Evolutionary conservation across 163 green algal species (phyloP).

Genomic region (Scenedesmus sp.): DNA sequence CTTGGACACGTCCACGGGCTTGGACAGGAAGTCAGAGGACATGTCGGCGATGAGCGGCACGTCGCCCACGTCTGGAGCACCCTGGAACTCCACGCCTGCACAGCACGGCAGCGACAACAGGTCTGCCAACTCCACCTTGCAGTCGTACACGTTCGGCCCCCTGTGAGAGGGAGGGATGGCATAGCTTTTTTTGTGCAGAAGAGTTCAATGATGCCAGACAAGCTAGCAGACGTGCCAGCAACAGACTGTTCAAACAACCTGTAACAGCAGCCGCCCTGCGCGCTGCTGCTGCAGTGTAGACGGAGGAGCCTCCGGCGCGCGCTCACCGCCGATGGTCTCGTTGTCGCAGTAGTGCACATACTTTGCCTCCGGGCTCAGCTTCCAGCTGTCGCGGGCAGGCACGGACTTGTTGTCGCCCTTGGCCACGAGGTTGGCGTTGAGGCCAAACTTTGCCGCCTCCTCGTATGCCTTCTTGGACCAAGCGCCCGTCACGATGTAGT

Average conservation of each 20-base stretch:
- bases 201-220: too few species aligned
- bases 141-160: too few species aligned
- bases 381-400: constrained; percentile 83
- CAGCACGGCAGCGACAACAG: too few species aligned
- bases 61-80: constrained; percentile 77
- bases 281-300: neutral
- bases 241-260: too few species aligned
- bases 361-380: constrained; percentile 84
- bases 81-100: constrained; percentile 89
- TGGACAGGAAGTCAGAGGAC: constrained; percentile 98
- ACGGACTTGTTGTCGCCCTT: constrained; percentile 93
- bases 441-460: constrained; percentile 84
- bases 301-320: neutral
- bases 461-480: constrained; percentile 97
- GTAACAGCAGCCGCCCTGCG: neutral
- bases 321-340: constrained; percentile 95
- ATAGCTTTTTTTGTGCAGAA: too few species aligned
- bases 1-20: constrained; percentile 98
- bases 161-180: too few species aligned
- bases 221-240: too few species aligned
- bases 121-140: too few species aligned
- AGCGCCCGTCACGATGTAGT: constrained; percentile 92
- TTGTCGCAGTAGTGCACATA: constrained; percentile 99
- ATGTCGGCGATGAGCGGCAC: constrained; percentile 95
- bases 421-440: constrained; percentile 88